Evolutionary conservation across 179 eudicot genomes (phyloP), one percentile per base, ranked within the genome.

Genomic region (Spinacia oleracea): DNA sequence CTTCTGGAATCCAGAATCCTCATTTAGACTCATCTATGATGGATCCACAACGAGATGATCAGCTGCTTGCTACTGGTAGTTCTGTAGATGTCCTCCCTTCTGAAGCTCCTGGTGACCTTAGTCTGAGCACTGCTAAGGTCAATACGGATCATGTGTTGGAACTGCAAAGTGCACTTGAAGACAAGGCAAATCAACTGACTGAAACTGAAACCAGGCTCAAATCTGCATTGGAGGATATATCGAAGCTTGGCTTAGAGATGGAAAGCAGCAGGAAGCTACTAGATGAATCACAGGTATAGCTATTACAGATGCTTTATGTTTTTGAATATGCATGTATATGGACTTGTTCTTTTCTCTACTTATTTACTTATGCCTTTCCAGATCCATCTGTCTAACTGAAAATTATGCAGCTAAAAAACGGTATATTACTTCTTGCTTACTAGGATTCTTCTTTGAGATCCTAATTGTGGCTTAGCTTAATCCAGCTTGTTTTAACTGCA

Each of bases 211-310:
- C 65, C 51, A 88, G 88, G 83, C 87, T 91, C 70, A 84, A 88
- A 78, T 86, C 83, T n/a, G 77, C 85, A 45, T 70, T 81, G 56
- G 92, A 91, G 74, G 97, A 96, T 82, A 85, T 91, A 74, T 84
- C 89, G 56, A 90, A 83, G 84, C 90, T 92, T 72, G 93, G 84
- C 62, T 86, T 83, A 77, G 98, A 96, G 80, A 76, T 96, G 90
- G 98, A 94, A 78, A 84, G 66, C 75, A 91, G 89, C 79, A 88
- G 87, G 82, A 92, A 91, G 85, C 97, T 92, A 73, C 90, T 96
- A 68, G 94, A 94, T 82, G 98, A 96, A 84, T 94, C 99, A 74
- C 99, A 96, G 99, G 99, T 96, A 88, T 50, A 65, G 40, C 76
- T 69, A 21, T 53, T 48, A 77, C 74, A 48, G 40, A 6, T 65